Percentiles rank a stretch among this genome's conserved stretches.
Evolutionary conservation across 148 eudicot species (phyloP).

Genomic region (Rheum nobile): DNA sequence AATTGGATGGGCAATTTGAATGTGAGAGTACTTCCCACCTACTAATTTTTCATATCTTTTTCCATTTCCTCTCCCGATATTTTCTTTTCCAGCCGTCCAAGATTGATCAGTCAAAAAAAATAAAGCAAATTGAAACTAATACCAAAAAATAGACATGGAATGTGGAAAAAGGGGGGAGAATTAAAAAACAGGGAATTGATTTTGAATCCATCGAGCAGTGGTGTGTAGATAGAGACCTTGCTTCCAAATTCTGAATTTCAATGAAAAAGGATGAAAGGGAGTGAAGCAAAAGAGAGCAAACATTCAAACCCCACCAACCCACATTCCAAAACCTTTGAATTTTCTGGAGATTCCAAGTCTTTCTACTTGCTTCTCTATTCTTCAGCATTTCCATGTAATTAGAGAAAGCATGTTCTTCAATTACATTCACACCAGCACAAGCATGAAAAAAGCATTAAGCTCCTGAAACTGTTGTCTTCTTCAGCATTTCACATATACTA

Average conservation of each 20-base stretch:
- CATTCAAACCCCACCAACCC: conserved; percentile 3
- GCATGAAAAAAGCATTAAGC: too few relatives aligned
- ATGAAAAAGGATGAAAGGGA: background rate
- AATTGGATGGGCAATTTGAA: too few relatives aligned
- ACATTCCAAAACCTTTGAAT: background rate
- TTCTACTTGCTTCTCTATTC: background rate
- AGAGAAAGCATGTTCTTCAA: too few relatives aligned
- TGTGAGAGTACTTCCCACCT: too few relatives aligned
- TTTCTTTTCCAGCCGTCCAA: background rate
- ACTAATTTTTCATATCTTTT: too few relatives aligned
- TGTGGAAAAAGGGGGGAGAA: background rate
- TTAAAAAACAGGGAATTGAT: background rate
- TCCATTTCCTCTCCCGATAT: background rate
- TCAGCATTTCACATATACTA: too few relatives aligned
- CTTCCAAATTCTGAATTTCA: background rate
- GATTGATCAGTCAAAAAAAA: conserved; percentile 1
- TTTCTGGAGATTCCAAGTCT: background rate
- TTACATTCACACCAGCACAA: too few relatives aligned
- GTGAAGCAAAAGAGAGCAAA: background rate
- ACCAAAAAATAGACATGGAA: background rate
- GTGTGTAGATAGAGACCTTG: background rate
- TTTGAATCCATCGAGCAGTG: background rate
- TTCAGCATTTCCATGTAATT: too few relatives aligned
- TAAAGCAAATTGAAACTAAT: background rate
- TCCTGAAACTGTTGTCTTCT: too few relatives aligned